Percentiles rank a stretch among this genome's conserved stretches.
Conservation (phyloP, 1,284 basidiomycete species). For the Bjerkandera adusta region DNA sequence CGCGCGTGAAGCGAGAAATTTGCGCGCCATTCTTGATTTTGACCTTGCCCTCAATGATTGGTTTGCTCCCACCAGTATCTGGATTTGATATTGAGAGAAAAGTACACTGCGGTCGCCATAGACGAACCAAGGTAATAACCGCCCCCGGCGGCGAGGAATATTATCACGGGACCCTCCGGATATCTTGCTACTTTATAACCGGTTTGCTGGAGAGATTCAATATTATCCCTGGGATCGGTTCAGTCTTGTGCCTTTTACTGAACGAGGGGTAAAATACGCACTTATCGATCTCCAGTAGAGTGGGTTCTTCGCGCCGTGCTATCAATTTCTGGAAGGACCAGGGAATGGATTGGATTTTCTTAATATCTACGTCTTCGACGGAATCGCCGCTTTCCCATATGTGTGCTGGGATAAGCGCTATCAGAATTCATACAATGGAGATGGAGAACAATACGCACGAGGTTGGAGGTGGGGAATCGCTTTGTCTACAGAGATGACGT, state of each 20-base stretch:
- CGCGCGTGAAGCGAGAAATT: constrained; percentile 53
- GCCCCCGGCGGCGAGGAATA: constrained; percentile 42
- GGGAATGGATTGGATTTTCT: constrained; percentile 49
- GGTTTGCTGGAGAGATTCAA: constrained; percentile 52
- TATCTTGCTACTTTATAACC: constrained; percentile 63
- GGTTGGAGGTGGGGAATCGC: constrained; percentile 38
- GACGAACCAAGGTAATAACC: constrained; percentile 43
- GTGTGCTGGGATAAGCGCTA: constrained; percentile 33
- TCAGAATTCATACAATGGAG: neutral
- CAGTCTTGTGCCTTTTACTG: too few species aligned
- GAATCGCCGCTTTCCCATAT: constrained; percentile 50
- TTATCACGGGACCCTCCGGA: constrained; percentile 51
- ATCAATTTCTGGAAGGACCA: constrained; percentile 43
- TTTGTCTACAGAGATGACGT: constrained; percentile 53
- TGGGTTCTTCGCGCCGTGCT: too few species aligned
- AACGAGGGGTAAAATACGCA: too few species aligned
- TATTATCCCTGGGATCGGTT: constrained; percentile 51
- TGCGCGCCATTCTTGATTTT: constrained; percentile 67
- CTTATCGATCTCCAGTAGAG: too few species aligned
- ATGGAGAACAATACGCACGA: constrained; percentile 21
- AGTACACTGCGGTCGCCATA: neutral
- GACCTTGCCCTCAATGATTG: constrained; percentile 70
- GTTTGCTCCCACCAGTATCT: constrained; percentile 64
- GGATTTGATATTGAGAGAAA: too few species aligned
- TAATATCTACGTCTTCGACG: constrained; percentile 47